These are phyloP conservation scores for Acacia crassicarpa DNA, from an alignment of 306 rosid species.

Conservation along the genomic window DNA sequence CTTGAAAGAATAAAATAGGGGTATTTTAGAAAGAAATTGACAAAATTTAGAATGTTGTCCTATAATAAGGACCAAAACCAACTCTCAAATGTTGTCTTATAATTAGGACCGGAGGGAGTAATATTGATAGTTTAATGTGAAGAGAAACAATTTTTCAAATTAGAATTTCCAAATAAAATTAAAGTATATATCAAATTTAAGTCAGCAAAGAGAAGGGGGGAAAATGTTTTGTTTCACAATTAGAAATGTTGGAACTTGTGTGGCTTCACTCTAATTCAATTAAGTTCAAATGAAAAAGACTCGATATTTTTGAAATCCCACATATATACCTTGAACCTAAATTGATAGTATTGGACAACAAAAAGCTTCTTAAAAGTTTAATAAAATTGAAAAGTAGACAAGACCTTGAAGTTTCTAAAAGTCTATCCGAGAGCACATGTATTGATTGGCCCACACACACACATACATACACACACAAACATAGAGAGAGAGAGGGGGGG, in stretches of 20 bases:
- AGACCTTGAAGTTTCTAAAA: neutral
- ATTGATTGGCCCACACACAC: conserved; percentile 12
- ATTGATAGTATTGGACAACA: neutral
- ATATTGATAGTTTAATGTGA: conserved; percentile 28
- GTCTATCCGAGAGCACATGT: conserved; percentile 34
- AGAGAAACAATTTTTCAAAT: conserved; percentile 23
- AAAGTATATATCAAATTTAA: conserved; percentile 4
- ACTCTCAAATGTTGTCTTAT: too few relatives aligned
- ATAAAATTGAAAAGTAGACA: neutral
- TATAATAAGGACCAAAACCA: too few relatives aligned
- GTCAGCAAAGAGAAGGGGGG: conserved; percentile 17
- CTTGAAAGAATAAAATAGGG: too few relatives aligned
- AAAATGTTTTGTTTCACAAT: conserved; percentile 35
- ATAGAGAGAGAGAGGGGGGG: too few relatives aligned
- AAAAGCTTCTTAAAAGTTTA: neutral
- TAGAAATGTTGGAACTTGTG: neutral
- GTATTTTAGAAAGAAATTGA: too few relatives aligned
- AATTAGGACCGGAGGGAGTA: too few relatives aligned
- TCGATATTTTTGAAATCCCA: neutral
- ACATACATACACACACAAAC: neutral
- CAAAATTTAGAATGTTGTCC: too few relatives aligned
- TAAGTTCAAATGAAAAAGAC: neutral
- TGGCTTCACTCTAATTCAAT: neutral
- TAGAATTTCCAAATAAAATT: neutral
- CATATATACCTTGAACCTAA: neutral